phyloP scores from a whole-genome alignment of 805 yeast species.

The Lipomyces oligophaga region DNA sequence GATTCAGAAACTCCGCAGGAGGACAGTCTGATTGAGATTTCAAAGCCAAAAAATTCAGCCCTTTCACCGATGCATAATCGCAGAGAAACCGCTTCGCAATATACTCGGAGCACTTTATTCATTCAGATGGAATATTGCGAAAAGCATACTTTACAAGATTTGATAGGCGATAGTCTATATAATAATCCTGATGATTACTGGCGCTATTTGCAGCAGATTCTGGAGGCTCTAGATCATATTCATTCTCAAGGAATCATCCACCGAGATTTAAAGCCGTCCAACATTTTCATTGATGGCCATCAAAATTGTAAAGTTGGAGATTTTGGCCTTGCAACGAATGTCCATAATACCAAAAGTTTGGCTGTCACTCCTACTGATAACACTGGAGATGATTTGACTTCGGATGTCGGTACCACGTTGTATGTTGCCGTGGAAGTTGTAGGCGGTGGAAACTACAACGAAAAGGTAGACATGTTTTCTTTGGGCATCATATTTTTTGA shows the following conservation, averaged over 20 bases:
- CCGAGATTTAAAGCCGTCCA: constrained; percentile 91
- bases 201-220: constrained; percentile 79
- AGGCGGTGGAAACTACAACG: constrained; percentile 67
- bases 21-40: too few relatives aligned
- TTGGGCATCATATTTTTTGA: constrained; percentile 93
- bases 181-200: constrained; percentile 75
- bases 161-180: constrained; percentile 74
- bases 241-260: constrained; percentile 94
- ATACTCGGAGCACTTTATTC: constrained; percentile 52
- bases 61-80: too few relatives aligned
- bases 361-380: constrained; percentile 1
- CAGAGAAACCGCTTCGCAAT: constrained; percentile 1
- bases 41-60: too few relatives aligned
- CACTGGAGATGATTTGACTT: constrained; percentile 56
- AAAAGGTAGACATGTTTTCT: constrained; percentile 93
- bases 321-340: constrained; percentile 92
- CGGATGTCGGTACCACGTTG: constrained; percentile 89
- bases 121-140: constrained; percentile 99
- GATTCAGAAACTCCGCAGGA: constrained; percentile 1
- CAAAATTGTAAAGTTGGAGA: constrained; percentile 93
- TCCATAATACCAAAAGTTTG: constrained; percentile 44
- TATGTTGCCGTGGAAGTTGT: constrained; percentile 90
- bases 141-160: constrained; percentile 79
- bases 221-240: constrained; percentile 86
- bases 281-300: constrained; percentile 87